Evolutionary conservation across 2,329 filamentous ascomycete species (phyloP), one percentile per base, ranked within the genome.

Genomic region (Aureobasidium sp.): DNA sequence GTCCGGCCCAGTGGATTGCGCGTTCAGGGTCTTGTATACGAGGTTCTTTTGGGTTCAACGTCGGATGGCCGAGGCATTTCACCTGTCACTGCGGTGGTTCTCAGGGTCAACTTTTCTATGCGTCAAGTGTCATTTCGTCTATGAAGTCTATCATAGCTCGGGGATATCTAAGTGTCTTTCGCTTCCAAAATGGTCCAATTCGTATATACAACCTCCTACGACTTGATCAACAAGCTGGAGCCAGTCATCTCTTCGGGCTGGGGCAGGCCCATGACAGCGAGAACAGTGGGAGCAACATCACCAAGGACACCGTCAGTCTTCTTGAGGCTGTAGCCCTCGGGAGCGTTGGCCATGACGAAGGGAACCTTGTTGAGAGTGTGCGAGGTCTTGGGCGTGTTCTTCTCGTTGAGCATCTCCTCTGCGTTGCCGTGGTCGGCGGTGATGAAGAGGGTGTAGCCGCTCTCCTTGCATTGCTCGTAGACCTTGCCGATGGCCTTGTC

Each of bases 351-450:
- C 92, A 99, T 96, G 77, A 97, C 85, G 74, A 99, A 93, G 11
- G 94, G 94, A 59, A 99, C 94, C 77, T 94, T 94, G 84, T 99
- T 99, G 68, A 89, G 92, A 49, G 94, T 99, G 82, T 99, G 94
- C 57, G 90, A 93, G 9, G 94, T 99, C 85, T 99, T 99, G 70
- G 94, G 94, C 74, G 91, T 96, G 75, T 92, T 91, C 75, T 97
- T 90, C 69, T 90, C 81, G 73, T 91, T 97, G 78, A 97, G 88
- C 94, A 99, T 99, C 81, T 99, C 94, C 81, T 99, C 94, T 62
- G 94, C 94, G 73, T 99, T 99, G 71, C 82, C 94, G 78, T 99
- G 94, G 76, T 99, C 94, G 34, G 93, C 83, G 6, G 94, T 99
- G 76, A 99, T 88, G 80, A 97, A 97, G 48, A 99, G 86, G 63